These are phyloP conservation scores for Blastomyces gilchristii DNA, from an alignment of 2,329 filamentous ascomycete species.

Conservation along the genomic window DNA sequence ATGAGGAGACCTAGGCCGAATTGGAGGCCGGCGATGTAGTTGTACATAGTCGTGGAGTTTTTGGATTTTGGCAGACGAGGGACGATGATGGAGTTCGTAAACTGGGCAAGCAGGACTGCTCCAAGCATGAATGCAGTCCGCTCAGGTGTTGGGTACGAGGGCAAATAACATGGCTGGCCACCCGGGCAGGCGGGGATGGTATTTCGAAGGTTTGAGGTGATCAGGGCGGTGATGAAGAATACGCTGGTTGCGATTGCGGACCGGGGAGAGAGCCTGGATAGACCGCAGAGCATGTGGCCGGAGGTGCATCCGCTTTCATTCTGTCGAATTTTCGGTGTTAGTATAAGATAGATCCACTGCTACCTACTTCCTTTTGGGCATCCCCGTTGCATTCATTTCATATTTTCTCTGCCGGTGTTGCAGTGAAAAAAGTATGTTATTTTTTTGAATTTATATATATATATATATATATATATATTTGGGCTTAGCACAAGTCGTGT, in stretches of 20 bases:
- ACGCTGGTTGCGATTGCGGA: conserved; percentile 39
- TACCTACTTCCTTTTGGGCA: background rate
- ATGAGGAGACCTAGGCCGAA: conserved; percentile 44
- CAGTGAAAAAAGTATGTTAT: background rate
- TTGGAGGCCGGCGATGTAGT: conserved; percentile 39
- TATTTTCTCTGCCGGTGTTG: background rate
- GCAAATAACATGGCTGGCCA: conserved; percentile 38
- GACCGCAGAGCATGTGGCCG: conserved; percentile 47
- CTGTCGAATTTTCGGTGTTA: conserved; percentile 19
- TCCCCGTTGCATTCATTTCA: background rate
- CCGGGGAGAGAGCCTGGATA: conserved; percentile 41
- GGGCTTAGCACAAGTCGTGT: background rate
- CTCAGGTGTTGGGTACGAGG: conserved; percentile 33
- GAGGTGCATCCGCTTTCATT: conserved; percentile 44
- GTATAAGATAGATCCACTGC: background rate
- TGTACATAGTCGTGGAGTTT: conserved; percentile 28
- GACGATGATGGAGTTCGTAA: conserved; percentile 28
- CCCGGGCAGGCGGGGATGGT: conserved; percentile 31
- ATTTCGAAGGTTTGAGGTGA: conserved; percentile 30
- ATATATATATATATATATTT: too few species aligned
- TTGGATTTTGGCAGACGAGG: conserved; percentile 24
- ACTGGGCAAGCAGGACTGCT: conserved; percentile 22
- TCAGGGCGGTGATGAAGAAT: conserved; percentile 37
- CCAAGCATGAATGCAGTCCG: conserved; percentile 29
- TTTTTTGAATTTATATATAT: too few species aligned